A percentile compares a stretch with the other conserved stretches of the same genome.
phyloP scores from a whole-genome alignment of 306 rosid species.

The Dicorynia guianensis region DNA sequence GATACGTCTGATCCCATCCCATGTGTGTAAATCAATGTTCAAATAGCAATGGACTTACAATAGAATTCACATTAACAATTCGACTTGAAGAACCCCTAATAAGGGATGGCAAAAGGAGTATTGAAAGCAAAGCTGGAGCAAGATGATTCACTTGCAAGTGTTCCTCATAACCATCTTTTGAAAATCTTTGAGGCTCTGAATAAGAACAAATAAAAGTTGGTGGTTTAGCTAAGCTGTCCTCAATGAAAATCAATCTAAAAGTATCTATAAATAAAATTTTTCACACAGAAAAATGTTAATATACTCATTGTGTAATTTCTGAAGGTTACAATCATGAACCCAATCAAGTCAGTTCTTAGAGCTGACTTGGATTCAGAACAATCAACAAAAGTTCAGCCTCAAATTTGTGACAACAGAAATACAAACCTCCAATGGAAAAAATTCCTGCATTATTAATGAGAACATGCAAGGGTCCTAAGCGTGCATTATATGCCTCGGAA shows the following conservation, averaged over 20 bases:
- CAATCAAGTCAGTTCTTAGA: conserved; percentile 1
- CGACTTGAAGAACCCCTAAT: conserved; percentile 96
- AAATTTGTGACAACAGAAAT: conserved; percentile 21
- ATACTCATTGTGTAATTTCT: conserved; percentile 6
- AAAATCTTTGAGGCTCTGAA: conserved; percentile 87
- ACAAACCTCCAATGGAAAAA: conserved; percentile 92
- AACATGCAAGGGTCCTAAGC: conserved; percentile 82
- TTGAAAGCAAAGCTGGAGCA: conserved; percentile 91
- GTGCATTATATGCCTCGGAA: conserved; percentile 89
- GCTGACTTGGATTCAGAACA: conserved; percentile 17
- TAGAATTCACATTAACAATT: conserved; percentile 82
- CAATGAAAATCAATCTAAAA: conserved; percentile 21
- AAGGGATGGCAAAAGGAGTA: conserved; percentile 96
- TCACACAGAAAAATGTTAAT: conserved; percentile 5
- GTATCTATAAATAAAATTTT: conserved; percentile 15
- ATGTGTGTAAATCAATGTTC: conserved; percentile 4
- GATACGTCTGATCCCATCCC: not conserved
- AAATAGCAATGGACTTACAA: conserved; percentile 67
- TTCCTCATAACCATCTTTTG: conserved; percentile 92
- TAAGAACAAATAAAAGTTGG: conserved; percentile 33
- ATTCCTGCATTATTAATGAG: conserved; percentile 98
- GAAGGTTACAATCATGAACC: not conserved
- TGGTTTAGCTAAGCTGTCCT: conserved; percentile 33
- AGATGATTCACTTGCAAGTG: conserved; percentile 99
- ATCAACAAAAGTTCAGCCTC: conserved; percentile 16